phyloP scores from a whole-genome alignment of 2,329 filamentous ascomycete genomes.

The Calonectria crousiana region DNA sequence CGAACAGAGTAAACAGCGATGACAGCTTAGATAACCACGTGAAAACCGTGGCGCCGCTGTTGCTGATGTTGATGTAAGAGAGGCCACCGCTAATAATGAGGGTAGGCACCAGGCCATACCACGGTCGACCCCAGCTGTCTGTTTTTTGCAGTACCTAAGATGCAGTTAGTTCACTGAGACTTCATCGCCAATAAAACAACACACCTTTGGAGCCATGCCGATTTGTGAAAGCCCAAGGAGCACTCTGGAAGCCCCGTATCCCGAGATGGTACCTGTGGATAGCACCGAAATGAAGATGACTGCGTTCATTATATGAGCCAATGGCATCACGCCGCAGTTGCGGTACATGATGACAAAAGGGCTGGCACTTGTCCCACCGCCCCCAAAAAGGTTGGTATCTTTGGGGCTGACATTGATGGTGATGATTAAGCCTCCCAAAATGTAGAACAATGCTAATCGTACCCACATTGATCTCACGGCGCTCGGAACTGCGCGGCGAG shows the following conservation, averaged over 20 bases:
- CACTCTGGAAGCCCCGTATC: constrained; percentile 58
- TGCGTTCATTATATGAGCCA: constrained; percentile 62
- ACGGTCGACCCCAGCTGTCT: constrained; percentile 25
- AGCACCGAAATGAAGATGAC: constrained; percentile 61
- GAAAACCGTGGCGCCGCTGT: constrained; percentile 57
- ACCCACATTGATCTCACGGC: constrained; percentile 60
- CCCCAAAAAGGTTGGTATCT: constrained; percentile 55
- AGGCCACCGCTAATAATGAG: constrained; percentile 61
- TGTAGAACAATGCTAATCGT: constrained; percentile 59
- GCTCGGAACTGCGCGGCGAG: constrained; percentile 55
- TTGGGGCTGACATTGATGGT: constrained; percentile 57
- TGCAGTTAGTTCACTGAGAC: background rate
- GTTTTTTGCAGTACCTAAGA: constrained; percentile 18
- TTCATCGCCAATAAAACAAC: background rate
- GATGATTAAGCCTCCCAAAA: constrained; percentile 58
- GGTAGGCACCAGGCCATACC: constrained; percentile 57
- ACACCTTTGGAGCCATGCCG: constrained; percentile 54
- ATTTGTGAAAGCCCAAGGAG: constrained; percentile 57
- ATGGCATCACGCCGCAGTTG: constrained; percentile 51
- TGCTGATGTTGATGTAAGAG: constrained; percentile 56
- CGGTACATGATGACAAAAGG: constrained; percentile 60
- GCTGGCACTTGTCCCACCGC: constrained; percentile 55
- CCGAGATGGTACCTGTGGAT: constrained; percentile 57
- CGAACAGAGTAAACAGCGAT: constrained; percentile 57
- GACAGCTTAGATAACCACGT: constrained; percentile 61